Percentiles rank a stretch among this genome's conserved stretches.
These are phyloP conservation scores for Irpex lacteus DNA, from an alignment of 1,284 basidiomycete species.

Conservation along the genomic window DNA sequence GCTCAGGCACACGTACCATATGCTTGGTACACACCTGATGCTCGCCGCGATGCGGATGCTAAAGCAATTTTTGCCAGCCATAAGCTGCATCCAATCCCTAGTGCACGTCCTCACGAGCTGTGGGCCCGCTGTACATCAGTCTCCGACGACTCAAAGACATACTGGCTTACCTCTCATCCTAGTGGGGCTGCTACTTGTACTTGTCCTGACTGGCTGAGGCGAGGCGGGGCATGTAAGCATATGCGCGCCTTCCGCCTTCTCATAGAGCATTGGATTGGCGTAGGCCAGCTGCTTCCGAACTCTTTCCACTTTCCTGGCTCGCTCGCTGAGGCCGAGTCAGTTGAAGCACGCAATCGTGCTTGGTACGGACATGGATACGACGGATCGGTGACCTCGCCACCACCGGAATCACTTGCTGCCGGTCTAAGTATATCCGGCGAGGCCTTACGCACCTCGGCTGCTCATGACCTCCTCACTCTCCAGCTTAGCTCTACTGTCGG, in stretches of 20 bases:
- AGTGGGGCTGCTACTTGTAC: constrained; percentile 16
- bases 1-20: neutral
- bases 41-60: neutral
- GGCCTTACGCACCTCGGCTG: neutral
- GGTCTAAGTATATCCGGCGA: neutral
- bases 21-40: neutral
- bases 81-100: neutral
- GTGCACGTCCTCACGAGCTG: neutral
- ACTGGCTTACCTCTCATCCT: neutral
- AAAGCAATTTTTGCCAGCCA: neutral
- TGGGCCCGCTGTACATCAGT: neutral
- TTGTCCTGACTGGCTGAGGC: constrained; percentile 24
- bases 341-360: no score
- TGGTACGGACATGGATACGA: neutral
- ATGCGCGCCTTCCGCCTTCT: constrained; percentile 21
- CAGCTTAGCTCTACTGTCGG: no score
- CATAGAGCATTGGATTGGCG: neutral
- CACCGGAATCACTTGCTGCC: neutral
- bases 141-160: neutral
- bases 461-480: neutral
- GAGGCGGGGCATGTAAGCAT: constrained; percentile 32
- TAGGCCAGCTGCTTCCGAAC: neutral
- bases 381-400: neutral
- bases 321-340: no score
- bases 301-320: neutral